Evolutionary conservation across 2,329 filamentous ascomycete genomes (phyloP), one percentile per base, ranked within the genome.

Genomic region (Nigrograna mackinnonii): DNA sequence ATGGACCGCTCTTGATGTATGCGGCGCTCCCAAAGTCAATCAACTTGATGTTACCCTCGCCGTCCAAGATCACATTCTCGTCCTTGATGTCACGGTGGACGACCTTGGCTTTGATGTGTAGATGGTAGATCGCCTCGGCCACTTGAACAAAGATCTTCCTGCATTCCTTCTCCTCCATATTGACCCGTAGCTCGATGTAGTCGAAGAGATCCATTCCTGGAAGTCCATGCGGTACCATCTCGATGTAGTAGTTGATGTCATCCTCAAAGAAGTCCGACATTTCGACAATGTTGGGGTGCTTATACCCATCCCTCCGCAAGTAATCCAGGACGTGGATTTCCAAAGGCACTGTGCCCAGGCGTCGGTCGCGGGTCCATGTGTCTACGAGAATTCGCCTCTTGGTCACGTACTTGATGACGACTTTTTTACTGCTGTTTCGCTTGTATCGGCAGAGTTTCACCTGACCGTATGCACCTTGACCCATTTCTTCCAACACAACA

Each of bases 11-110:
- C 74, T 95, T 96, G 76, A 97, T 95, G 67, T 99, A 99, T 49
- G 94, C 91, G 45, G 94, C 94, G 64, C 91, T 96, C 46, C 94
- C 94, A 71, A 99, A 99, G 69, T 99, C 94, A 55, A 97, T 97
- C 60, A 99, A 77, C 73, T 96, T 97, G 71, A 99, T 95, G 55
- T 87, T 86, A 19, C 92, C 91, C 65, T 97, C 91, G 24, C 94
- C 92, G 62, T 99, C 94, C 13, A 99, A 77, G 41, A 99, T 88
- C 21, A 99, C 89, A 57, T 99, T 99, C 72, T 99, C 94, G 60
- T 99, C 94, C 68, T 99, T 99, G 79, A 99, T 97, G 62, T 99
- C 94, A 24, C 94, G 86, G 69, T 99, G 94, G 9, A 99, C 94
- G 6, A 99, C 92, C 37, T 87, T 78, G 1, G 92, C 92, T 66